Base-by-base conservation (phyloP, 2,329 filamentous ascomycete genomes). In the Botrytis aclada region DNA sequence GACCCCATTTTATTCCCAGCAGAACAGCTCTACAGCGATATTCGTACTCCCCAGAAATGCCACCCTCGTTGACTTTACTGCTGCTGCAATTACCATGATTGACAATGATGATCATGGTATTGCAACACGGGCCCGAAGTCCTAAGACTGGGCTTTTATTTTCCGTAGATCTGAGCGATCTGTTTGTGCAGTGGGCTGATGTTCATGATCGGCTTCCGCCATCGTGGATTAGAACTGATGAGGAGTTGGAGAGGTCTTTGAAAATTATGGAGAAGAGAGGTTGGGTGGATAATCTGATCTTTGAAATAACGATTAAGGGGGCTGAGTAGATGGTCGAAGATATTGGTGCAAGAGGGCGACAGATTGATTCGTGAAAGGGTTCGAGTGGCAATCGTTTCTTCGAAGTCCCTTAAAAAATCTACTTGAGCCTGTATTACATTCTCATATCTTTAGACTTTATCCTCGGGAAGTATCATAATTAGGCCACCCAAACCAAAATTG, bases 381-480 rank as follows among this genome's bases (percentile, higher is more conserved):
- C 29, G 10, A 25, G 25, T 3, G 41, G 41, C 18, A 25, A 37
- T 34, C 16, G 2, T 22, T 7, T 34, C 45, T 16, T 7, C 4
- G 18, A 10, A 29, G 10, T 62, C 1, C 3, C 22, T 4, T 18
- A n/a, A 41, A 25, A 62, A n/a, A 1, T 39, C 22, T 1, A 22
- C 45, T 25, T 9, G 5, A 25, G 45, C 3, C 25, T 10, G 54
- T 45, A 80, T 67, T 18, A 79, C 74, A 73, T 80, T 61, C 72
- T 81, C 80, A 39, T 76, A 80, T 62, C 37, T 41, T 5, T n/a
- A 7, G 9, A 45, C 7, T 16, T 43, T 60, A 14, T 69, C 51
- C n/a, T 43, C 51, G 43, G 60, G 47, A 25, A 10, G 2, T 39
- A 34, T 39, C 9, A 66, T 25, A 14, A 34, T 51, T 10, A 47